Conservation (phyloP, 768 basidiomycete genomes). For the Amanita pallidorosea region DNA sequence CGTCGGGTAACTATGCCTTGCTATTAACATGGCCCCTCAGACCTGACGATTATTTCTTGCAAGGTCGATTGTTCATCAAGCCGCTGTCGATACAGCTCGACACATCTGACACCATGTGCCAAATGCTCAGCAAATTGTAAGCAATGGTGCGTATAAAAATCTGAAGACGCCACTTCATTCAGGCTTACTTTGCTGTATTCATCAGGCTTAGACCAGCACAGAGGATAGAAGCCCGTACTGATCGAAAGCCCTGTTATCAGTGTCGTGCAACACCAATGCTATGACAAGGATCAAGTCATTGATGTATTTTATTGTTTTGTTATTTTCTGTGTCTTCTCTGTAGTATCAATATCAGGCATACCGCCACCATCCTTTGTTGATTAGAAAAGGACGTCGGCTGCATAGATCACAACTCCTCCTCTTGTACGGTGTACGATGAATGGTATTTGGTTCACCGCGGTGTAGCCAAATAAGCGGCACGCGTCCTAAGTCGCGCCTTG, state of each 20-base stretch:
- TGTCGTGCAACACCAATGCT: constrained; percentile 2
- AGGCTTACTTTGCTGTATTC: neutral
- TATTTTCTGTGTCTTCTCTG: neutral
- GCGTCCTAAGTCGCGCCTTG: constrained; percentile 1
- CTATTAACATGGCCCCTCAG: constrained; percentile 1
- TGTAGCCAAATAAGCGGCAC: constrained; percentile 5
- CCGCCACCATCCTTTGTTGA: neutral
- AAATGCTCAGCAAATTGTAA: constrained; percentile 27
- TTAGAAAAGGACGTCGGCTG: too few relatives aligned
- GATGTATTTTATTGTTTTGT: neutral
- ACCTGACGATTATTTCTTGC: neutral
- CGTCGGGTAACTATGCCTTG: constrained; percentile 10
- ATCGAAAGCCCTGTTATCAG: constrained; percentile 10
- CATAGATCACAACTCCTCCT: too few relatives aligned
- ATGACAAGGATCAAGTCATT: neutral
- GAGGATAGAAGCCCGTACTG: constrained; percentile 11
- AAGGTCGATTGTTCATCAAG: constrained; percentile 32
- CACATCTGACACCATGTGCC: constrained; percentile 22
- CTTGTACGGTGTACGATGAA: too few relatives aligned
- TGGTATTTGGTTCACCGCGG: neutral
- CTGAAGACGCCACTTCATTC: neutral
- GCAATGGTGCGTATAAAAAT: constrained; percentile 22
- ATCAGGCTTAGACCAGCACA: constrained; percentile 18
- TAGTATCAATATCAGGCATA: neutral
- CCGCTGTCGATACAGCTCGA: constrained; percentile 31